These are phyloP conservation scores for Thalassiosira mediterranea DNA, from an alignment of 352 stramenopile genomes.

Conservation along the genomic window DNA sequence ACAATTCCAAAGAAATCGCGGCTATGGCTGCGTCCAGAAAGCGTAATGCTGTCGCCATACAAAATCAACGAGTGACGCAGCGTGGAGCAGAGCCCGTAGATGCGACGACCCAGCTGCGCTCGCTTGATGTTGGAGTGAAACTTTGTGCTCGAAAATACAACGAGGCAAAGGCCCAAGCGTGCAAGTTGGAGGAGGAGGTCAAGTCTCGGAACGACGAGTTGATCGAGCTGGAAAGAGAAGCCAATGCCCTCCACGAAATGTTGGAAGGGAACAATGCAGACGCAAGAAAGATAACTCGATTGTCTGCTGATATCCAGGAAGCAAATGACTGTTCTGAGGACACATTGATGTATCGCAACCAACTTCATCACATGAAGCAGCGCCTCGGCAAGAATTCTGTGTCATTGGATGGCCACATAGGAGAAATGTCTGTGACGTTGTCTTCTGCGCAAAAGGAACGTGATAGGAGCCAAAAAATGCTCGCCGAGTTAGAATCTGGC, in stretches of 20 bases:
- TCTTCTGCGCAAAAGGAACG: slow-evolving; percentile 62
- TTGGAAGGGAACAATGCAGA: slow-evolving; percentile 68
- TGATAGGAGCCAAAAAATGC: slow-evolving; percentile 65
- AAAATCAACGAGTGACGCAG: slow-evolving; percentile 30
- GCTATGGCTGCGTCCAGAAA: slow-evolving; percentile 42
- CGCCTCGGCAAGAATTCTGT: slow-evolving; percentile 76
- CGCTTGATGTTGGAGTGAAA: slow-evolving; percentile 61
- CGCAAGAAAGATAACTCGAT: slow-evolving; percentile 55
- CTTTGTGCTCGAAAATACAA: slow-evolving; percentile 77
- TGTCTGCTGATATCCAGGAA: slow-evolving; percentile 67
- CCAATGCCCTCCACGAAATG: slow-evolving; percentile 74
- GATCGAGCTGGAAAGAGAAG: slow-evolving; percentile 64
- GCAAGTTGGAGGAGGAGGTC: slow-evolving; percentile 64
- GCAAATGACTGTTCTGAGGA: slow-evolving; percentile 59
- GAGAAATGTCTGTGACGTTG: slow-evolving; percentile 71
- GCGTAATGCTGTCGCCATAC: slow-evolving; percentile 19
- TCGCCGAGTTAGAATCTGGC: slow-evolving; percentile 70
- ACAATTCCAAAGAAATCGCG: slow-evolving; percentile 47
- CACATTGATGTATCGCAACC: slow-evolving; percentile 70
- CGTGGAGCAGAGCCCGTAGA: slow-evolving; percentile 25
- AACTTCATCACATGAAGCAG: slow-evolving; percentile 79
- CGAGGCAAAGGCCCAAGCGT: slow-evolving; percentile 66
- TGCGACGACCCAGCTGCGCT: slow-evolving; percentile 36
- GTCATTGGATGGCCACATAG: slow-evolving; percentile 69
- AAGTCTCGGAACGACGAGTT: slow-evolving; percentile 64